Evolutionary conservation across 1,284 basidiomycete species (phyloP).

Genomic region (Trametes sp.): DNA sequence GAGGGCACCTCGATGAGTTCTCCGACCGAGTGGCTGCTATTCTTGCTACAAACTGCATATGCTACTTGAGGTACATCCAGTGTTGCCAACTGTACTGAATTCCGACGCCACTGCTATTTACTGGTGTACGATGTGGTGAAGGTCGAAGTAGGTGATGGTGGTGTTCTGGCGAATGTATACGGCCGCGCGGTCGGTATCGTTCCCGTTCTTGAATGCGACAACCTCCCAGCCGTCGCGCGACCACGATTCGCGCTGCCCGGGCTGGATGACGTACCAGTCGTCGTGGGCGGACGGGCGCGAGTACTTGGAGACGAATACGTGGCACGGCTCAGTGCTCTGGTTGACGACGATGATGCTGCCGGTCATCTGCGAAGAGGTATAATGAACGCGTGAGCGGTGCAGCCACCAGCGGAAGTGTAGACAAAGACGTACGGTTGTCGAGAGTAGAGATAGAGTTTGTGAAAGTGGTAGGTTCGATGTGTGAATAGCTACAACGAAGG

Average conservation of each 20-base stretch:
- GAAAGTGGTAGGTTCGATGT: too few species aligned
- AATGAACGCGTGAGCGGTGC: not conserved
- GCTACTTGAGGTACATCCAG: too few species aligned
- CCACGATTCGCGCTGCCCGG: constrained; percentile 2
- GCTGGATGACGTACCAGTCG: not conserved
- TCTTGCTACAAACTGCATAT: too few species aligned
- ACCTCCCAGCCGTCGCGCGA: constrained; percentile 11
- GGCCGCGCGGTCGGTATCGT: constrained; percentile 8
- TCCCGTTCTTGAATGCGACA: constrained; percentile 12
- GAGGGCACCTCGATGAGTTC: too few species aligned
- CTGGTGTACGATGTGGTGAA: constrained; percentile 5
- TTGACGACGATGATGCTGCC: constrained; percentile 12
- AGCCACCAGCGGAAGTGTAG: too few species aligned
- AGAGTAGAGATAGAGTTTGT: too few species aligned
- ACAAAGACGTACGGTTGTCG: not conserved
- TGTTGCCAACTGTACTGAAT: too few species aligned
- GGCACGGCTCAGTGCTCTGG: not conserved
- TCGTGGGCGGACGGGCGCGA: not conserved
- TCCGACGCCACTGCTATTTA: too few species aligned
- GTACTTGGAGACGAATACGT: constrained; percentile 15
- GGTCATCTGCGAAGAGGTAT: not conserved
- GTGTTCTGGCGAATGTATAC: constrained; percentile 6
- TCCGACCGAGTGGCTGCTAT: too few species aligned
- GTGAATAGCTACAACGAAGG: too few species aligned
- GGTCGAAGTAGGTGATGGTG: not conserved